Conservation (phyloP, 2,329 filamentous ascomycete genomes). For the Fusarium dimerum region DNA sequence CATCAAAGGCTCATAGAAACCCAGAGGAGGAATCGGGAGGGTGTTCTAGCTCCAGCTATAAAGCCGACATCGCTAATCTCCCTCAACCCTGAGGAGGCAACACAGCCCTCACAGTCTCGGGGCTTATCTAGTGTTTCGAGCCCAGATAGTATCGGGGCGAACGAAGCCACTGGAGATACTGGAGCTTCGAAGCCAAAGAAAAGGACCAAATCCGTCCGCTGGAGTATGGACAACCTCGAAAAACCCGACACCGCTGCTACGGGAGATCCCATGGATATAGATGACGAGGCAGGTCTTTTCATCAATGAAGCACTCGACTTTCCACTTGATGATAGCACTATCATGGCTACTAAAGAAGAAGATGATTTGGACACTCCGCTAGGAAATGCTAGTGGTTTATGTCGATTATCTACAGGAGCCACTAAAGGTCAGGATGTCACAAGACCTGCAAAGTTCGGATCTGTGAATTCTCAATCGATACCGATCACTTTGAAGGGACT, state of each 20-base stretch:
- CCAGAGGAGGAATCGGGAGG: slow-evolving; percentile 44
- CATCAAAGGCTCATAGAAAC: slow-evolving; percentile 44
- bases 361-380: neutral
- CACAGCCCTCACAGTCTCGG: neutral
- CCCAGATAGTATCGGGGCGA: slow-evolving; percentile 1
- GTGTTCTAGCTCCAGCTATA: slow-evolving; percentile 39
- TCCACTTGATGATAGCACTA: neutral
- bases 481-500: slow-evolving; percentile 14
- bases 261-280: slow-evolving; percentile 23
- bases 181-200: slow-evolving; percentile 13
- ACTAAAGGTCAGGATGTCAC: slow-evolving; percentile 1
- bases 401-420: neutral
- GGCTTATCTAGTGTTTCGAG: neutral
- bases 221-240: slow-evolving; percentile 14
- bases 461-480: slow-evolving; percentile 7
- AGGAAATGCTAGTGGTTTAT: neutral
- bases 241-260: slow-evolving; percentile 25
- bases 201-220: slow-evolving; percentile 30
- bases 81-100: slow-evolving; percentile 31
- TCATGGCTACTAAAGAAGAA: slow-evolving; percentile 1
- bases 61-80: slow-evolving; percentile 30
- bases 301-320: slow-evolving; percentile 6
- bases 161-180: slow-evolving; percentile 8
- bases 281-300: slow-evolving; percentile 26
- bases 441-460: slow-evolving; percentile 20